Evolutionary conservation across 306 rosid species (phyloP).

Genomic region (Cucumis hystrix): DNA sequence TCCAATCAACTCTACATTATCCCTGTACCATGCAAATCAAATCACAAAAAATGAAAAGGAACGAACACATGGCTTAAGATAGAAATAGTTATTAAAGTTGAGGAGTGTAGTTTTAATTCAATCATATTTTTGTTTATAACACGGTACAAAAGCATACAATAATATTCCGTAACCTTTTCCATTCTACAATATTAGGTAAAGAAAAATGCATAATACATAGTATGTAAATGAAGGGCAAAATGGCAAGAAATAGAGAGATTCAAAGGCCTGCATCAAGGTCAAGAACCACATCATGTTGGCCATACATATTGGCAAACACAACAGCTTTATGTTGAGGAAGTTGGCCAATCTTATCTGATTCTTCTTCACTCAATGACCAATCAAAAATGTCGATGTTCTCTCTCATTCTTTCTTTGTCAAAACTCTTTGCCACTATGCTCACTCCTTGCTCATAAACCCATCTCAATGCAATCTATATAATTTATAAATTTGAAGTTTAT

Average conservation of each 20-base stretch:
- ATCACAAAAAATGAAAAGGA: too few relatives aligned
- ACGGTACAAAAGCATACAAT: background rate
- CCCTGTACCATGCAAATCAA: too few relatives aligned
- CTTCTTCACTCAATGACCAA: slow-evolving; percentile 23
- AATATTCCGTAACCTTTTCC: background rate
- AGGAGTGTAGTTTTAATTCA: too few relatives aligned
- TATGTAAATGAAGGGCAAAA: background rate
- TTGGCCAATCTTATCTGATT: slow-evolving; percentile 16
- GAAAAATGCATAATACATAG: background rate
- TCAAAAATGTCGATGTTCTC: slow-evolving; percentile 31
- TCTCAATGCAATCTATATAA: slow-evolving; percentile 30
- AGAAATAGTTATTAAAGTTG: too few relatives aligned
- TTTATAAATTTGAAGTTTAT: background rate
- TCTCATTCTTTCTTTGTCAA: slow-evolving; percentile 28
- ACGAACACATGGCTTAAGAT: too few relatives aligned
- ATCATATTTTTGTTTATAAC: too few relatives aligned
- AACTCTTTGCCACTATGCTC: slow-evolving; percentile 30
- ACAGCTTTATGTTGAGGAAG: slow-evolving; percentile 24
- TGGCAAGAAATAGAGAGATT: background rate
- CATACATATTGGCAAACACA: slow-evolving; percentile 19
- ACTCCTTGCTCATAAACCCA: slow-evolving; percentile 38
- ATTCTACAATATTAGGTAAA: background rate
- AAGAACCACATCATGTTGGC: slow-evolving; percentile 24
- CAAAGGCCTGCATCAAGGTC: slow-evolving; percentile 24
- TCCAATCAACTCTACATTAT: too few relatives aligned